Evolutionary conservation across 257 asterid genomes (phyloP), one percentile per base, ranked within the genome.

Genomic region (Buddleja alternifolia): DNA sequence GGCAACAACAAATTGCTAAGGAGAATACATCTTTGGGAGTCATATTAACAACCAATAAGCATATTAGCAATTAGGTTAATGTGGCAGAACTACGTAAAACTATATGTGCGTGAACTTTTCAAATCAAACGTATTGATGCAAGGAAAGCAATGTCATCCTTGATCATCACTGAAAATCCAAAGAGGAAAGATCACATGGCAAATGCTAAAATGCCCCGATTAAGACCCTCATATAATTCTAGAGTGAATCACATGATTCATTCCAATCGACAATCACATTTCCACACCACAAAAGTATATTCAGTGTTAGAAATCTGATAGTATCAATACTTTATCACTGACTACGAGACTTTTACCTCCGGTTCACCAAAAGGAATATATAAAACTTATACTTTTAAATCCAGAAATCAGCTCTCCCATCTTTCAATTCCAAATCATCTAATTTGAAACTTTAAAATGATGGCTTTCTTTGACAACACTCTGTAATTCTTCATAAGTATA

Each of bases 21-120:
- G 63, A 36, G 29, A 59, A 58, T 53, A 65, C 48, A 59, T 78
- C 37, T 51, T 65, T 25, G 60, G 60, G 45, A 65, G 68, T 23
- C 47, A 54, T 19, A 59, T 37, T 50, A 37, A 56, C 44, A 48
- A 41, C 62, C 10, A 75, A 54, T 19, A 61, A 53, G 57, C 61
- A 61, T 21, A 36, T 20, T 39, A 16, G 24, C 62, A 60, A 53
- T 42, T 47, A 68, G 54, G 63, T 60, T 21, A 52, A 78, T 66
- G 72, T 15, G 17, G 60, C 8, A 25, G 60, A 69, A 61, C 42
- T 46, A 60, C 37, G 48, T 25, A 52, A 10, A 52, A 41, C 70
- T 42, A 32, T 32, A 66, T 10, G 34, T 21, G 25, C 42, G 54
- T 10, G 39, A 37, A 55, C 44, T 63, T 58, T 46, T 65, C 16